phyloP scores from a whole-genome alignment of 495 filamentous ascomycete species.

The Darksidea phi region DNA sequence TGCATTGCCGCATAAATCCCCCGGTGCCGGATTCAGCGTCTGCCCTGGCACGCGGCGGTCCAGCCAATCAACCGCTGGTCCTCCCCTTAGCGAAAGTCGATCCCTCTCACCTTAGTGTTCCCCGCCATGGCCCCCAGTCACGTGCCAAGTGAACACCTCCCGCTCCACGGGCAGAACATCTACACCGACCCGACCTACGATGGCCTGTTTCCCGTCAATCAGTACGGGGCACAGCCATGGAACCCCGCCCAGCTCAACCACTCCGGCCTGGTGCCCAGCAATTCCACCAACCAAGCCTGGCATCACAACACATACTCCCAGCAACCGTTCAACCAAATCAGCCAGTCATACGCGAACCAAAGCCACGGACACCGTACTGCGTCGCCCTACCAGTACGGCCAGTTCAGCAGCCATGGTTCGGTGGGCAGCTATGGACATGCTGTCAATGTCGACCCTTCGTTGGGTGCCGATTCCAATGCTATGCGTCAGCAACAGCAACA shows the following conservation, averaged over 20 bases:
- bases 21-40: background rate
- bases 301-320: conserved; percentile 17
- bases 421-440: conserved; percentile 16
- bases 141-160: conserved; percentile 29
- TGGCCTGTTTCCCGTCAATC: conserved; percentile 8
- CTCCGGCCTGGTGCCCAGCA: background rate
- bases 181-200: conserved; percentile 27
- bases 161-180: conserved; percentile 28
- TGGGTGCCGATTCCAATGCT: conserved; percentile 5
- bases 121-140: conserved; percentile 33
- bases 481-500: conserved; percentile 22
- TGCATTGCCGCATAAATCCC: conserved; percentile 23
- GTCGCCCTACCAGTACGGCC: conserved; percentile 33
- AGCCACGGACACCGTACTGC: conserved; percentile 17
- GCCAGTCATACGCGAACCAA: conserved; percentile 7
- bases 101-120: background rate
- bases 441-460: conserved; percentile 10
- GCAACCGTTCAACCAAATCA: conserved; percentile 11
- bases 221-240: conserved; percentile 21
- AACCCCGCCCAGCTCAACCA: conserved; percentile 10
- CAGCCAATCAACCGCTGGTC: conserved; percentile 21
- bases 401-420: conserved; percentile 9
- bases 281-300: conserved; percentile 9
- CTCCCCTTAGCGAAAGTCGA: background rate
- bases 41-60: background rate